Evolutionary conservation across 805 yeast genomes (phyloP), one percentile per base, ranked within the genome.

Genomic region (Barnettozyma vustinii): DNA sequence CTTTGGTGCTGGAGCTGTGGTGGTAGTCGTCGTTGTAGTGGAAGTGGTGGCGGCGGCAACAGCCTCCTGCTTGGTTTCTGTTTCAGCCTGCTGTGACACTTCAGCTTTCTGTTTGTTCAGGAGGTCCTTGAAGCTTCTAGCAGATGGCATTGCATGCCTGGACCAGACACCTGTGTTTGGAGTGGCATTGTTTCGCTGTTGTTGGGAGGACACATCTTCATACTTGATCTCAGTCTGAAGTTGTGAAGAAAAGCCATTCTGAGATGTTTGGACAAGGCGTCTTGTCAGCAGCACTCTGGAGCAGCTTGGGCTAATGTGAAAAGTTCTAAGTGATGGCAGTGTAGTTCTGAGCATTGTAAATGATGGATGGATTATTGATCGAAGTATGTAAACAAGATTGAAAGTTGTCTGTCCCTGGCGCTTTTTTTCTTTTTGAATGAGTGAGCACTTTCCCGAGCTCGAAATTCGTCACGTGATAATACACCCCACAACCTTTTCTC

Each of bases 121-220:
- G 1, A 60, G 20, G 40, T 61, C 63, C 16, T 53, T 57, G 50
- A 62, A 62, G 40, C 57, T 51, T 56, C 65, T 59, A 2, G 64
- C 37, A 10, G 59, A 56, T 2, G 65, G 56, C 37, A 62, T 47
- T 2, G 58, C 46, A 37, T 61, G 67, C 47, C 59, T 62, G 2
- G 61, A 42, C 67, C 67, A 63, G 1, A 39, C 37, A 9, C 35
- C 33, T 3, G 45, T 30, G 3, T 23, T 32, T 21, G 37, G 27
- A 5, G 43, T 18, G 18, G 47, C n/a, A 19, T 15, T 30, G 15
- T 50, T 18, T 13, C 42, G n/a, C 16, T 18, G 46, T 15, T 13
- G 41, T 26, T 39, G 42, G 18, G 37, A 40, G 18, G 44, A 39
- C 36, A 44, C 44, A 32, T 40, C 47, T 37, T 48, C 51, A 36